A percentile compares a stretch with the other conserved stretches of the same genome.
Conservation (phyloP, 2,329 filamentous ascomycete genomes). For the Ilyonectria sp. region DNA sequence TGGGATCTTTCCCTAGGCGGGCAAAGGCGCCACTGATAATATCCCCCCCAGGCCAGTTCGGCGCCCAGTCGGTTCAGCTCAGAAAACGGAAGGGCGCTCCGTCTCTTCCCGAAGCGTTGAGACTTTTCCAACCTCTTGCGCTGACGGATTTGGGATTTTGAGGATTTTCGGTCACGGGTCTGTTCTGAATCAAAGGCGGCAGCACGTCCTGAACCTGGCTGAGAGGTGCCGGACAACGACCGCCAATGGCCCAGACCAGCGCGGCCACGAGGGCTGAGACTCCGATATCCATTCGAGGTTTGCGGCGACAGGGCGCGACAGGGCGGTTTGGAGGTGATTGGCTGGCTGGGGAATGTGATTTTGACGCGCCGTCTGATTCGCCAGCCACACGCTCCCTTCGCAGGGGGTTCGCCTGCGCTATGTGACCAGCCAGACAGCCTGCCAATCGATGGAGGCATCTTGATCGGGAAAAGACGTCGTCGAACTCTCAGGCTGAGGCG, state of each 20-base stretch:
- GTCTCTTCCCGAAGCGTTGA: conserved; percentile 24
- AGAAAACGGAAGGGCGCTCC: conserved; percentile 7
- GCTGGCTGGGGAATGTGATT: conserved; percentile 45
- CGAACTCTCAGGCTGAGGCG: conserved; percentile 31
- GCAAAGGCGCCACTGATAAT: neutral
- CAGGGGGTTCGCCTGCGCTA: conserved; percentile 35
- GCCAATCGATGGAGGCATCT: conserved; percentile 20
- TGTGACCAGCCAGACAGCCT: conserved; percentile 31
- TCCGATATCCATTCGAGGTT: conserved; percentile 41
- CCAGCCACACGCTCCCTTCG: conserved; percentile 13
- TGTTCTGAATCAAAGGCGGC: conserved; percentile 5
- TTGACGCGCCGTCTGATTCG: conserved; percentile 44
- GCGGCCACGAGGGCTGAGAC: conserved; percentile 42
- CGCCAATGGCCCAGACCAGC: conserved; percentile 42
- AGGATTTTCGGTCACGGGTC: conserved; percentile 32
- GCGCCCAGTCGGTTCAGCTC: neutral
- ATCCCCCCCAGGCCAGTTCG: neutral
- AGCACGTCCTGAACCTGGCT: conserved; percentile 2
- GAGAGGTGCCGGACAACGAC: conserved; percentile 14
- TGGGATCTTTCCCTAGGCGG: neutral
- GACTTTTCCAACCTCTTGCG: conserved; percentile 2
- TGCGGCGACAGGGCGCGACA: conserved; percentile 2
- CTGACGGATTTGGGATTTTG: neutral
- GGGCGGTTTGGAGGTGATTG: conserved; percentile 29
- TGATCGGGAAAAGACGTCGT: conserved; percentile 20